Evolutionary conservation across 148 eudicot genomes (phyloP).

Genomic region (Gaultheria prostrata): DNA sequence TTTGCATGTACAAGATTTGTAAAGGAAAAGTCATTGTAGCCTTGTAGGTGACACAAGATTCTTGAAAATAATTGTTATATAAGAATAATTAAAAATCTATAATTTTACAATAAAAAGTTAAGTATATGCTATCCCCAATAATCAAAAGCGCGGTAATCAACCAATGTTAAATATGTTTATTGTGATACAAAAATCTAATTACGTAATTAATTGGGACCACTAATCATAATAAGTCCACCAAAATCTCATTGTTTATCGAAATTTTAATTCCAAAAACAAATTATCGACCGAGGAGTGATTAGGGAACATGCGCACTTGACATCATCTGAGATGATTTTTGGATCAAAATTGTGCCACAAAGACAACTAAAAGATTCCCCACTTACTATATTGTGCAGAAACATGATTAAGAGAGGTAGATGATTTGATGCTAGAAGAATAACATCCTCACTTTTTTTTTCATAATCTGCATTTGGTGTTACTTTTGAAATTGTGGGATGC

Average conservation of each 20-base stretch:
- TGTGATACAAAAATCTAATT: not conserved
- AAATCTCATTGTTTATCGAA: not conserved
- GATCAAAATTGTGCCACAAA: not conserved
- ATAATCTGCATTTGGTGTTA: not conserved
- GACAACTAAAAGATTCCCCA: conserved; percentile 15
- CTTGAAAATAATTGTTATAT: not conserved
- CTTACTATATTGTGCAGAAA: conserved; percentile 5
- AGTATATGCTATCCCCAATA: too few species aligned
- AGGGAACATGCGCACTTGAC: too few species aligned
- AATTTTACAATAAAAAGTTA: not conserved
- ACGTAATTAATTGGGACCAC: not conserved
- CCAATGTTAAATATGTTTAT: too few species aligned
- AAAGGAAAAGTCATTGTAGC: conserved; percentile 7
- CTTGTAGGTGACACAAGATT: not conserved
- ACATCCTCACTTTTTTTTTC: not conserved
- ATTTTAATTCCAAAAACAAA: not conserved
- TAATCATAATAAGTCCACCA: not conserved
- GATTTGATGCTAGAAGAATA: conserved; percentile 17
- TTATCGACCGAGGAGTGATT: not conserved
- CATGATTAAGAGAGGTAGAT: conserved; percentile 24
- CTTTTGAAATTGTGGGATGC: not conserved
- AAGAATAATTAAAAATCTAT: not conserved
- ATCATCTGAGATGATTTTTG: not conserved
- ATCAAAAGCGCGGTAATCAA: too few species aligned
- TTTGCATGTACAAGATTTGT: not conserved